These are phyloP conservation scores for Tylopilus felleus DNA, from an alignment of 768 basidiomycete species.

Conservation along the genomic window DNA sequence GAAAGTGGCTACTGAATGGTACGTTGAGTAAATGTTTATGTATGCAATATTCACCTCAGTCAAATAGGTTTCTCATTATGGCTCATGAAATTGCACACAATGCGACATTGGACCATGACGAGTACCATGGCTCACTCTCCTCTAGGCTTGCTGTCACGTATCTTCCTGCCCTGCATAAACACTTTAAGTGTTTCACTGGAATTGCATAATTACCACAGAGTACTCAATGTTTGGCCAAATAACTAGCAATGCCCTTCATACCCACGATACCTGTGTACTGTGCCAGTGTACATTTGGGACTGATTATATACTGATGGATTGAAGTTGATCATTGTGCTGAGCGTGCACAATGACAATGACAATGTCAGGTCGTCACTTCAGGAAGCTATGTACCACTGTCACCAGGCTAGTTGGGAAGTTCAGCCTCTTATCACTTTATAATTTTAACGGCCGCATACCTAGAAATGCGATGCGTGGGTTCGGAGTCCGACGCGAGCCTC, in stretches of 20 bases:
- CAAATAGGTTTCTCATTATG: slow-evolving; percentile 27
- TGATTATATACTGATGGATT: neutral
- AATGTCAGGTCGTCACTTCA: no score
- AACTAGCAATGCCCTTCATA: neutral
- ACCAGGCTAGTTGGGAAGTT: no score
- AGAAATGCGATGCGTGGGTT: no score
- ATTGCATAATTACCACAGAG: neutral
- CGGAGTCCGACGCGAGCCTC: no score
- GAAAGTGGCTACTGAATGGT: slow-evolving; percentile 10
- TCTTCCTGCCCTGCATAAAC: neutral
- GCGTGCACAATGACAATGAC: no score
- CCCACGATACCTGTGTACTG: neutral
- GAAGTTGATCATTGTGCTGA: no score
- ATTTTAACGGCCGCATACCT: no score
- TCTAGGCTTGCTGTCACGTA: slow-evolving; percentile 2
- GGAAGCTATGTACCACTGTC: no score
- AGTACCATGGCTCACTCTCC: neutral
- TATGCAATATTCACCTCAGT: neutral
- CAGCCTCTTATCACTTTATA: no score
- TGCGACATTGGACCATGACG: slow-evolving; percentile 1
- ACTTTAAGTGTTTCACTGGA: neutral
- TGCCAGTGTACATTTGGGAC: neutral
- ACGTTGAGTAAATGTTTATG: neutral
- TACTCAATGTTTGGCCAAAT: no score
- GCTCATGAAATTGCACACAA: slow-evolving; percentile 30